A percentile compares a stretch with the other conserved stretches of the same genome.
Evolutionary conservation across 345 rosid genomes (phyloP).

Genomic region (Balakata baccata): DNA sequence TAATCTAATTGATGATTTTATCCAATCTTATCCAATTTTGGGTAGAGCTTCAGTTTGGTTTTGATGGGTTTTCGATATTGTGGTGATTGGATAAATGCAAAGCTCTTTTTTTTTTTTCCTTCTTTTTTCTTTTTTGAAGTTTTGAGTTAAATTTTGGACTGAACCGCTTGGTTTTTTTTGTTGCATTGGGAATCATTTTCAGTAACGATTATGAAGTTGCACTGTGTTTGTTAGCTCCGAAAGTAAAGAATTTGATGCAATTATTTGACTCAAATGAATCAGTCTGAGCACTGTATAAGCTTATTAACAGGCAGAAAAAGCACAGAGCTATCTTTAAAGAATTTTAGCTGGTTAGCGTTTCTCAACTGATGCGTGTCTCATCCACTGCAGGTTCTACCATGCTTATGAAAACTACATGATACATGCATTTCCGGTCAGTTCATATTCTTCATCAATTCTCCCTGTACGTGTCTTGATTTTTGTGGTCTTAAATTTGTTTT

Average conservation of each 20-base stretch:
- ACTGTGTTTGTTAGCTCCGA: not conserved
- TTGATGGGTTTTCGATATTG: slow-evolving; percentile 12
- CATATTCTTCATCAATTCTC: slow-evolving; percentile 7
- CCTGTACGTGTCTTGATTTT: not conserved
- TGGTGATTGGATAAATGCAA: slow-evolving; percentile 2
- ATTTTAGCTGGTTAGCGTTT: not conserved
- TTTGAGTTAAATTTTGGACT: not conserved
- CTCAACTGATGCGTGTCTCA: not conserved
- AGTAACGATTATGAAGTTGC: not conserved
- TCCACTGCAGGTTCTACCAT: slow-evolving; percentile 76
- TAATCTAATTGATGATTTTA: not conserved
- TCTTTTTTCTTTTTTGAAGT: not conserved
- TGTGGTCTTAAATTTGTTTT: slow-evolving; percentile 10
- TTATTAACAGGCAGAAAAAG: not conserved
- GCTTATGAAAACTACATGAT: slow-evolving; percentile 89
- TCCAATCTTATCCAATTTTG: not conserved
- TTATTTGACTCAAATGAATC: not conserved
- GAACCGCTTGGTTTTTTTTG: not conserved
- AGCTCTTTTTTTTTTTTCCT: not conserved
- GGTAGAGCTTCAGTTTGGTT: not conserved
- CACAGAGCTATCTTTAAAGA: not conserved
- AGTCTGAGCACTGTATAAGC: not conserved
- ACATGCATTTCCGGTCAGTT: slow-evolving; percentile 84
- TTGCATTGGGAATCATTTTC: not conserved
- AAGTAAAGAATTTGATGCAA: not conserved